phyloP scores from a whole-genome alignment of 164 flowering plant species.

The Hamamelis virginiana region DNA sequence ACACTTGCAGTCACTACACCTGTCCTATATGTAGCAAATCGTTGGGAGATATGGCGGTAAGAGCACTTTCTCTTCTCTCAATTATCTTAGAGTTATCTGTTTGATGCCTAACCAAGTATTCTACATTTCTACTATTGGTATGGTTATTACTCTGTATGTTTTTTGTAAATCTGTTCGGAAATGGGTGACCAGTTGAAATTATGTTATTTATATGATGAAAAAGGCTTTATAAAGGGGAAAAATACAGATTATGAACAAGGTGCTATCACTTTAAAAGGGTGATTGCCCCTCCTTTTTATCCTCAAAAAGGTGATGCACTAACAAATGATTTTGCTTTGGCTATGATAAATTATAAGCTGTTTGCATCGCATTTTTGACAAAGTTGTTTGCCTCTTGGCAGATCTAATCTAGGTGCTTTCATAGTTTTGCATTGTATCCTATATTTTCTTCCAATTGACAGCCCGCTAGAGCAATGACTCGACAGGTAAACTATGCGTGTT shows the following conservation, averaged over 20 bases:
- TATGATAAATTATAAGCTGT: too few relatives aligned
- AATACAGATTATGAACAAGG: neutral
- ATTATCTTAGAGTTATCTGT: neutral
- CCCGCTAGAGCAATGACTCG: too few relatives aligned
- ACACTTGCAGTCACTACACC: slow-evolving; percentile 89
- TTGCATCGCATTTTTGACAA: too few relatives aligned
- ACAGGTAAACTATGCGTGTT: too few relatives aligned
- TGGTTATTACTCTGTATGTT: neutral
- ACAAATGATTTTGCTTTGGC: too few relatives aligned
- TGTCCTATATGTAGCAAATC: slow-evolving; percentile 98
- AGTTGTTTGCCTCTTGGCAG: too few relatives aligned
- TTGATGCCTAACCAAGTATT: neutral
- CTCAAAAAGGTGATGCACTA: too few relatives aligned
- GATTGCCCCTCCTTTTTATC: too few relatives aligned
- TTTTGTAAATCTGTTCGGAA: neutral
- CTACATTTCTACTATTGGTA: neutral
- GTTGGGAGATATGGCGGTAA: slow-evolving; percentile 96
- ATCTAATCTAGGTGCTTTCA: too few relatives aligned
- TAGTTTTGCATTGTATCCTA: too few relatives aligned
- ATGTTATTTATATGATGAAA: neutral
- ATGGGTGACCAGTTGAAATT: neutral
- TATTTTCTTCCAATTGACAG: too few relatives aligned
- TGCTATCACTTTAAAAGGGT: too few relatives aligned
- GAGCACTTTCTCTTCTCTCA: slow-evolving; percentile 16
- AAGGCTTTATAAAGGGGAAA: neutral